Base-by-base conservation (phyloP, 768 basidiomycete genomes). In the Tephrocybe sp. region DNA sequence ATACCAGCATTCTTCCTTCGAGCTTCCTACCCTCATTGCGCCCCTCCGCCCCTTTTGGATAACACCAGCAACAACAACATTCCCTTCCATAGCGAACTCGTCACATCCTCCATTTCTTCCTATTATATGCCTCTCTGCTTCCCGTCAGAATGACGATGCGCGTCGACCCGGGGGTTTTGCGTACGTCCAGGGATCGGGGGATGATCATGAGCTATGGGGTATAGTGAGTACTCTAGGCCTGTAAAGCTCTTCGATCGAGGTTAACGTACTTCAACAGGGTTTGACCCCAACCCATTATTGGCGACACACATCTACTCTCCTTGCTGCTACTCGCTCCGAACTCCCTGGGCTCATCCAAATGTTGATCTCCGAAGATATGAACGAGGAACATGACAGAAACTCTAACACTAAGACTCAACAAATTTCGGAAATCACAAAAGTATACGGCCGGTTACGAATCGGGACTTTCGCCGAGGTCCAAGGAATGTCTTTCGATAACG, bases 121-220 rank as follows among this genome's bases (percentile, higher is more conserved):
- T 0, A 65, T 98, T 50, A 72, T 98, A 23, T 97, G 93, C 65
- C 68, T 94, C 10, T 93, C 90, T 2, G 93, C 95, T 2, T 95
- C 93, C 3, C 83, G 81, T 57, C 84, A 83, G 56, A 74, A 86
- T 5, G 62, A 71, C 5, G 80, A 83, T 2, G 84, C 83, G 52
- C 73, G 88, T 18, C 79, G 86, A 0, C 56, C 73, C 8, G 68
- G 73, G n/a, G 90, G 90, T 0, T 97, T 86, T 63, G 74, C 84
- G 18, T 98, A 98, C 64, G 81, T 98, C 7, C 94, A 96, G 65
- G 96, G 96, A 1, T 91, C 90, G 0, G 96, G 94, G 0, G 96
- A 98, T 61, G 96, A 98, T 60, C 92, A 95, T 62, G 94, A 97
- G 66, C 73, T 88, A 4, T 95, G 93, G 93, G 79, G 85, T 24